A percentile compares a stretch with the other conserved stretches of the same genome.
Evolutionary conservation across 2,329 filamentous ascomycete species (phyloP).

Genomic region (Aureobasidium lini): DNA sequence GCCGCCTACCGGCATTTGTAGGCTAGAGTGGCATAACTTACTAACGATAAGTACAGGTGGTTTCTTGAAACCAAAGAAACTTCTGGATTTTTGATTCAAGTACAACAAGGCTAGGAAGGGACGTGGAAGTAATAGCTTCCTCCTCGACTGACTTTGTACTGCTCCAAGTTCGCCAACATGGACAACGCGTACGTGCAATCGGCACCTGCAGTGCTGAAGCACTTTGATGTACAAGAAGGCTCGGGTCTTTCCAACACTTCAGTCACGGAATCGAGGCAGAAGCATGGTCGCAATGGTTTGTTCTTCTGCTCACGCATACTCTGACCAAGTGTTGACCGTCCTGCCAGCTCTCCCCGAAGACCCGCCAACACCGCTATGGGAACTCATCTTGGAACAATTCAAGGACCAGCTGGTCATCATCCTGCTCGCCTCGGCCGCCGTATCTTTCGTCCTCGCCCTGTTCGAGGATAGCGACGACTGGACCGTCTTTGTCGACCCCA

Average conservation of each 20-base stretch:
- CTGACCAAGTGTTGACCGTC: slow-evolving; percentile 16
- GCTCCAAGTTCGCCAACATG: slow-evolving; percentile 21
- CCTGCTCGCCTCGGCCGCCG: slow-evolving; percentile 80
- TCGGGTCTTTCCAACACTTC: slow-evolving; percentile 26
- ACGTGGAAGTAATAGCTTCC: slow-evolving; percentile 1
- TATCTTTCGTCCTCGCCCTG: slow-evolving; percentile 87
- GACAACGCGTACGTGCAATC: slow-evolving; percentile 30
- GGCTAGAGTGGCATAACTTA: not conserved
- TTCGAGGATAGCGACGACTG: slow-evolving; percentile 91
- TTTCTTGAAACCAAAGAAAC: not conserved
- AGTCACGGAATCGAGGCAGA: slow-evolving; percentile 24
- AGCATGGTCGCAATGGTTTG: slow-evolving; percentile 32
- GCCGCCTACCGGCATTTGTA: not conserved
- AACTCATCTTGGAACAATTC: slow-evolving; percentile 96
- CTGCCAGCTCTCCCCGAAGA: slow-evolving; percentile 68
- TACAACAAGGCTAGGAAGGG: slow-evolving; percentile 4
- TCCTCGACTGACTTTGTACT: not conserved
- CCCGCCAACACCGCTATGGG: slow-evolving; percentile 90
- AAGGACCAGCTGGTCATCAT: slow-evolving; percentile 98
- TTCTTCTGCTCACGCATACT: not conserved
- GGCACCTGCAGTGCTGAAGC: slow-evolving; percentile 28
- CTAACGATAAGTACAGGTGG: not conserved
- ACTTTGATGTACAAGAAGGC: slow-evolving; percentile 30
- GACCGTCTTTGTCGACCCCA: slow-evolving; percentile 95
- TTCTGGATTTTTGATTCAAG: not conserved